Evolutionary conservation across 495 filamentous ascomycete species (phyloP).

Genomic region (Penicillium diatomitis): DNA sequence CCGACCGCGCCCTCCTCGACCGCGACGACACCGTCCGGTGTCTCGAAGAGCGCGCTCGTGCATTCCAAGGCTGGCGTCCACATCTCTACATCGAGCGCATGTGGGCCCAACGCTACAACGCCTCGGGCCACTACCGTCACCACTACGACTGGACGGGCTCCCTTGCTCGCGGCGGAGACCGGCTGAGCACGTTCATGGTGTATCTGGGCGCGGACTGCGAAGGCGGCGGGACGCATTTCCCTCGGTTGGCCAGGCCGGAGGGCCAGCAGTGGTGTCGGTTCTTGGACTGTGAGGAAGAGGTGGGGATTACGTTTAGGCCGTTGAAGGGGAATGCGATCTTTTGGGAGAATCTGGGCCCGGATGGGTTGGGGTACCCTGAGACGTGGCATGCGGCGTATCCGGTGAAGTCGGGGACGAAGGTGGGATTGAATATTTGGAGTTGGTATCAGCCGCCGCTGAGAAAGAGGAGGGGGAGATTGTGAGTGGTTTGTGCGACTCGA

Average conservation of each 20-base stretch:
- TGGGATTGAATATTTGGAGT: slow-evolving; percentile 77
- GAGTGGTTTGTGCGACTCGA: neutral
- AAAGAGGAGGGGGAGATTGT: slow-evolving; percentile 3
- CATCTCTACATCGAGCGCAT: slow-evolving; percentile 53
- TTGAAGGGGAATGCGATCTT: slow-evolving; percentile 64
- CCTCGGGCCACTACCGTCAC: slow-evolving; percentile 47
- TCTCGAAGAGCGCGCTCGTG: slow-evolving; percentile 56
- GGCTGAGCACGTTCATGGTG: slow-evolving; percentile 53
- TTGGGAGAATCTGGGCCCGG: slow-evolving; percentile 60
- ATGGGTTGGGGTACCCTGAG: slow-evolving; percentile 54
- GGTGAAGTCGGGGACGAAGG: slow-evolving; percentile 57
- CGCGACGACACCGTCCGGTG: slow-evolving; percentile 55
- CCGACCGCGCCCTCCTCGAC: slow-evolving; percentile 48
- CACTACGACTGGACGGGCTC: slow-evolving; percentile 51
- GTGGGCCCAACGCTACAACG: slow-evolving; percentile 52
- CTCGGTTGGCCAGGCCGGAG: slow-evolving; percentile 33
- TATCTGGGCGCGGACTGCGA: slow-evolving; percentile 49
- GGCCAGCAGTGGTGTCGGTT: slow-evolving; percentile 47
- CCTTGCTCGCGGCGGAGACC: slow-evolving; percentile 31
- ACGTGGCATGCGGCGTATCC: slow-evolving; percentile 65
- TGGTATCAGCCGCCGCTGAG: slow-evolving; percentile 33
- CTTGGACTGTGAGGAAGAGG: slow-evolving; percentile 45
- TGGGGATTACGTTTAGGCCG: slow-evolving; percentile 58
- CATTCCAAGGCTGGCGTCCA: slow-evolving; percentile 61
- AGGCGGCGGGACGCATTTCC: slow-evolving; percentile 57